phyloP scores from a whole-genome alignment of 345 rosid genomes.

The Excoecaria cochinchinensis region DNA sequence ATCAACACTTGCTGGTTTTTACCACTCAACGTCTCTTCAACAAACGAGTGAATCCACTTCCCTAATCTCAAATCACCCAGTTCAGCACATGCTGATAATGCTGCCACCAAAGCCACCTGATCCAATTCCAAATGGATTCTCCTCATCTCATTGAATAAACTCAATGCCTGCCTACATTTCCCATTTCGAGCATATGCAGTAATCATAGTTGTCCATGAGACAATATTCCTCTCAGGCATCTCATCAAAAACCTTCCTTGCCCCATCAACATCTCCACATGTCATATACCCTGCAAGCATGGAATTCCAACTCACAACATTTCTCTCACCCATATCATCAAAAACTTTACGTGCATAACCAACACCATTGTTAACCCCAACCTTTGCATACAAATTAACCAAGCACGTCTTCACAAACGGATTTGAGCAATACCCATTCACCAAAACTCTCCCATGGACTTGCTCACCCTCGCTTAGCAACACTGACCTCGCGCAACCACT shows the following conservation, averaged over 20 bases:
- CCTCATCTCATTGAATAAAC: constrained; percentile 37
- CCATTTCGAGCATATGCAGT: constrained; percentile 35
- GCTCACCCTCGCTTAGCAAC: constrained; percentile 42
- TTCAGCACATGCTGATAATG: constrained; percentile 44
- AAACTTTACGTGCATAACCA: constrained; percentile 29
- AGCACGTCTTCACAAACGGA: constrained; percentile 41
- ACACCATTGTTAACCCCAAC: constrained; percentile 12
- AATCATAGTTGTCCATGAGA: constrained; percentile 47
- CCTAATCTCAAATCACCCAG: constrained; percentile 39
- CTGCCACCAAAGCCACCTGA: constrained; percentile 37
- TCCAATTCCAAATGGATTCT: constrained; percentile 33
- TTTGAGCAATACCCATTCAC: constrained; percentile 38
- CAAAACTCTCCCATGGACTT: constrained; percentile 47
- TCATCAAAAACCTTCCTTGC: constrained; percentile 34
- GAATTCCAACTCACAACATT: constrained; percentile 43
- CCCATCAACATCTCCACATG: constrained; percentile 30
- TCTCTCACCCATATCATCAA: constrained; percentile 42
- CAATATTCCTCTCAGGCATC: constrained; percentile 40
- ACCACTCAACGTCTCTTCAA: constrained; percentile 17
- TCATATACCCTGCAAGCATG: constrained; percentile 35
- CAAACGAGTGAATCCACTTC: constrained; percentile 38
- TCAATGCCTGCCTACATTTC: constrained; percentile 36
- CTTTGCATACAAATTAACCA: constrained; percentile 44
- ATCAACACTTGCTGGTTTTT: constrained; percentile 20
- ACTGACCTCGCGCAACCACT: constrained; percentile 38